Conservation (phyloP, 352 stramenopile species). For the Phytophthora sp. region DNA sequence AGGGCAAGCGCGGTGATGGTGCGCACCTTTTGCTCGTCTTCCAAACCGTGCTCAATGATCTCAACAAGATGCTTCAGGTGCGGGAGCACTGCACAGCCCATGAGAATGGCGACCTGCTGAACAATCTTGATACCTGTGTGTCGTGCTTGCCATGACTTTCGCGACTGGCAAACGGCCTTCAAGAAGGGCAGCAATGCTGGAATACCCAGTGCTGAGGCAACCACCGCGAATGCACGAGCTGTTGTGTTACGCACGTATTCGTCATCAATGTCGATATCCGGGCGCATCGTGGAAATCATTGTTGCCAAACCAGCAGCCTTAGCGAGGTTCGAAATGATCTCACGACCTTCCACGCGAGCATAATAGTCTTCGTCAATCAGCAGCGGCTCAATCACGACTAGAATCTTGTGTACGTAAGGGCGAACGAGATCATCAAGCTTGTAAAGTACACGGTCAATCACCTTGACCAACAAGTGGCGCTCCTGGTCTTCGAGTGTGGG, state of each 20-base stretch:
- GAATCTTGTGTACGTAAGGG: conserved; percentile 99
- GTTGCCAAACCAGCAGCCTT: conserved; percentile 98
- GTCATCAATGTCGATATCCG: conserved; percentile 99
- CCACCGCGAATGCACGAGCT: conserved; percentile 97
- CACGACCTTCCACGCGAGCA: conserved; percentile 97
- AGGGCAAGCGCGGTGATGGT: conserved; percentile 99
- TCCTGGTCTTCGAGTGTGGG: conserved; percentile 99
- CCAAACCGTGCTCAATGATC: conserved; percentile 97
- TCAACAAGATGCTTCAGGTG: conserved; percentile 98
- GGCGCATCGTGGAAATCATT: conserved; percentile 99
- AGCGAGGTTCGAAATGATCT: conserved; percentile 99
- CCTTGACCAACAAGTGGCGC: conserved; percentile 99
- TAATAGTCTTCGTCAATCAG: conserved; percentile 99
- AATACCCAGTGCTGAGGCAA: conserved; percentile 98
- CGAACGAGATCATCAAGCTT: conserved; percentile 99
- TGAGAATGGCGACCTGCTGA: conserved; percentile 98
- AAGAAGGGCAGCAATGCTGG: conserved; percentile 98
- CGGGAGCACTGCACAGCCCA: conserved; percentile 98
- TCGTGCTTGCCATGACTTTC: conserved; percentile 98
- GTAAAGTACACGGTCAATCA: conserved; percentile 99
- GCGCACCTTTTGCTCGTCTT: conserved; percentile 98
- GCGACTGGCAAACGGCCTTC: conserved; percentile 98
- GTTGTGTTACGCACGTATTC: conserved; percentile 99
- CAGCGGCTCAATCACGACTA: conserved; percentile 99
- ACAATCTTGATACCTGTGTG: conserved; percentile 99